phyloP scores from a whole-genome alignment of 2,329 filamentous ascomycete species.

The Aureobasidium sp. region DNA sequence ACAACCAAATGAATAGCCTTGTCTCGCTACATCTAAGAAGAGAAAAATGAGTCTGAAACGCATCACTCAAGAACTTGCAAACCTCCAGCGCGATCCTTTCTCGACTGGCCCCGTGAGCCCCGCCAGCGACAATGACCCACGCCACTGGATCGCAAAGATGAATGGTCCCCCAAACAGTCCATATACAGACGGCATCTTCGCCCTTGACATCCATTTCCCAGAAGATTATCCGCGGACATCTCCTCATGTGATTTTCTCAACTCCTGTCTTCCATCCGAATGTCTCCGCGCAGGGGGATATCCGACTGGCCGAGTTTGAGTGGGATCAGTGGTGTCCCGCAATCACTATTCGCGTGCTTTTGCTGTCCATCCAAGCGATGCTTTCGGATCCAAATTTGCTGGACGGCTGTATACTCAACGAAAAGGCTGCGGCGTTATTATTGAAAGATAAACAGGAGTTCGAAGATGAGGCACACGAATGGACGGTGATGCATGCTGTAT shows the following conservation, averaged over 20 bases:
- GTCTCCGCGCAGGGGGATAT: background rate
- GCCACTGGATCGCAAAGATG: background rate
- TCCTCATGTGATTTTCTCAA: background rate
- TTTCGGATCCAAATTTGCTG: background rate
- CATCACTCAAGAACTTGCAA: background rate
- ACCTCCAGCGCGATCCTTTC: background rate
- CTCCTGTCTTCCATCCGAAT: background rate
- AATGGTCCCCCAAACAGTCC: background rate
- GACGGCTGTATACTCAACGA: background rate
- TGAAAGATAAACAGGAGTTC: background rate
- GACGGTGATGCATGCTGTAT: background rate
- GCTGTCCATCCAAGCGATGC: background rate
- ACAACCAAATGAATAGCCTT: background rate
- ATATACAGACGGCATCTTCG: background rate
- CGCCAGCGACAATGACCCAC: background rate
- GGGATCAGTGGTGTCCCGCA: background rate
- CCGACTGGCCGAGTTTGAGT: background rate
- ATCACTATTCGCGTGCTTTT: background rate
- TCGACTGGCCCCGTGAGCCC: background rate
- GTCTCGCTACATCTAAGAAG: background rate
- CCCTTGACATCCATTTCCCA: background rate
- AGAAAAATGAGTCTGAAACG: background rate
- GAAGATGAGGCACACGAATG: background rate
- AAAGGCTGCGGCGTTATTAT: background rate
- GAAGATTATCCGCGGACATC: background rate